Evolutionary conservation across 768 basidiomycete species (phyloP).

Genomic region (Trametes punicea): DNA sequence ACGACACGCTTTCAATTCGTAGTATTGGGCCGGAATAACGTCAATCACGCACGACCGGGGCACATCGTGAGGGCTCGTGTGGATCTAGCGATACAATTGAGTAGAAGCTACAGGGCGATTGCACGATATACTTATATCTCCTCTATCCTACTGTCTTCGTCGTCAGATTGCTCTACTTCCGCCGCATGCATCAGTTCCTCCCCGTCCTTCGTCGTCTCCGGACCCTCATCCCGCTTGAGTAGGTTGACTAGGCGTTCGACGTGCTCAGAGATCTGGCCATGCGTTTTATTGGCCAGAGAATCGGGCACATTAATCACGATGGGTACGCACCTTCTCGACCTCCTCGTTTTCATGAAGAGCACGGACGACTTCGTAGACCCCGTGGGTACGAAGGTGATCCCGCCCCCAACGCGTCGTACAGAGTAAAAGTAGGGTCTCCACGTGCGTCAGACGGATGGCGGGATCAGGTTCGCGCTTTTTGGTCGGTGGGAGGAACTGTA

Average conservation of each 20-base stretch:
- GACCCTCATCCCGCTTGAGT: constrained; percentile 74
- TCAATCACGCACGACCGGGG: too few species aligned
- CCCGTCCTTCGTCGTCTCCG: constrained; percentile 40
- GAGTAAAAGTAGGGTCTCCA: constrained; percentile 87
- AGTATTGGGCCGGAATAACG: too few species aligned
- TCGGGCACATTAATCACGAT: too few species aligned
- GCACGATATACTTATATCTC: constrained; percentile 50
- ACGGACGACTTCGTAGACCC: constrained; percentile 84
- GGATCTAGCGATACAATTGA: constrained; percentile 3
- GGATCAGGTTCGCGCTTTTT: constrained; percentile 83
- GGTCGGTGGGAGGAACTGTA: constrained; percentile 84
- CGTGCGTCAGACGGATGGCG: constrained; percentile 70
- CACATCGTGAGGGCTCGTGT: not conserved
- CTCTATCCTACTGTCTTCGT: constrained; percentile 71
- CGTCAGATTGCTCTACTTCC: constrained; percentile 38
- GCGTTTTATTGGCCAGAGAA: not conserved
- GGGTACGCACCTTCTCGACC: constrained; percentile 69
- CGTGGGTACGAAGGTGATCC: constrained; percentile 71
- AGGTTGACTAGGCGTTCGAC: constrained; percentile 86
- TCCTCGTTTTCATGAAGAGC: constrained; percentile 74
- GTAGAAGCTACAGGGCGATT: constrained; percentile 4
- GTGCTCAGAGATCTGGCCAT: constrained; percentile 81
- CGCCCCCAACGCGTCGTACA: constrained; percentile 90
- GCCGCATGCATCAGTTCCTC: constrained; percentile 19
- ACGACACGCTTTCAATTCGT: too few species aligned